A percentile compares a stretch with the other conserved stretches of the same genome.
Conservation (phyloP, 169 alveolate genomes). For the Toxoplasma gondii region DNA sequence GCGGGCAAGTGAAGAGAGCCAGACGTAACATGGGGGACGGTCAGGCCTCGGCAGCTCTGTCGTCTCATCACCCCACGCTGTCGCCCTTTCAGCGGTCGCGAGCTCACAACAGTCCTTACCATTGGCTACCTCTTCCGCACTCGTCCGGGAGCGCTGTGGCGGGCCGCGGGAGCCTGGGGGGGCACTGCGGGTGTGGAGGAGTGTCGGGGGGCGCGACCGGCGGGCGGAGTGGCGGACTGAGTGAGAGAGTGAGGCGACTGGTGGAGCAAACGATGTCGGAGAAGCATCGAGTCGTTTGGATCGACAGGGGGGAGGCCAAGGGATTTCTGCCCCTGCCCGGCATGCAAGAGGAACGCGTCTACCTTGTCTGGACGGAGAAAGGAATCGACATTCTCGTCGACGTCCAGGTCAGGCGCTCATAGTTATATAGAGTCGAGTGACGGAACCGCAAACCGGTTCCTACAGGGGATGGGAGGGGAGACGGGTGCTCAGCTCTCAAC, state of each 20-base stretch:
- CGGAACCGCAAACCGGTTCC: too few relatives aligned
- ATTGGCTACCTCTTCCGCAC: background rate
- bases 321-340: slow-evolving; percentile 43
- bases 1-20: background rate
- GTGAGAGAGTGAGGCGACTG: slow-evolving; percentile 15
- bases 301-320: slow-evolving; percentile 38
- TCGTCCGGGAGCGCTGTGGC: background rate
- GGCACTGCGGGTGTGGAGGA: background rate
- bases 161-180: background rate
- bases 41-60: background rate
- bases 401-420: background rate
- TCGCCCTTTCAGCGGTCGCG: background rate
- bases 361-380: slow-evolving; percentile 48
- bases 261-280: slow-evolving; percentile 31
- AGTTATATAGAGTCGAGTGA: background rate
- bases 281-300: slow-evolving; percentile 50
- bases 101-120: background rate
- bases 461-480: too few relatives aligned
- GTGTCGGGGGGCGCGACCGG: background rate
- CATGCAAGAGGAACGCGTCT: slow-evolving; percentile 21
- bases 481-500: too few relatives aligned
- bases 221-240: background rate
- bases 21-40: background rate
- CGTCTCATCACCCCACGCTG: background rate
- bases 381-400: slow-evolving; percentile 42